Base-by-base conservation (phyloP, 192 early-diverging fungal genomes). In the Powellomyces hirtus region DNA sequence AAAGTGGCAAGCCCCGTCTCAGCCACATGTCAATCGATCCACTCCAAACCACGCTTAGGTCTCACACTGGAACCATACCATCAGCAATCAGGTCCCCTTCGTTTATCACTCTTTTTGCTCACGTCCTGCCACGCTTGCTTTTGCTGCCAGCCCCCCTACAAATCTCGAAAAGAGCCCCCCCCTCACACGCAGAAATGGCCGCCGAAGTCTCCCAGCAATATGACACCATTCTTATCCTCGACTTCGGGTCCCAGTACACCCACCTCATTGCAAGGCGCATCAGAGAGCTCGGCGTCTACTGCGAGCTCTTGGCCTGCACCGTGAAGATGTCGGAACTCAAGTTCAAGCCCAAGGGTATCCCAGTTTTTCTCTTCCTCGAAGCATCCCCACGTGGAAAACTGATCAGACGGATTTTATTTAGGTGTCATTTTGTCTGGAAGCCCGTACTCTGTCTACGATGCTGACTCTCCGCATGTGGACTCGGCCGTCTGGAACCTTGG, bases 211-310 rank as follows among this genome's bases (percentile, higher is more conserved):
- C 72, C n/a, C 62, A 73, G 65, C 64, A 67, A n/a, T 73, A 73
- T 34, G 94, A 98, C 75, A 96, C 94, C 65, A 89, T 98, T 80
- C 89, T 98, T 66, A 98, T 98, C 80, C 85, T 98, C 65, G 97
- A 99, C 84, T 97, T 97, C 88, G 97, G 97, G 68, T 96, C 94
- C 34, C 97, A 99, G 81, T 97, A 96, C 83, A 95, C 95, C 14
- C 95, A 99, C 75, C 86, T 99, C 72, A 96, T 99, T 79, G 92
- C 95, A 42, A 87, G 95, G 37, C 89, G 97, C 60, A 85, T 99
- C 72, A 88, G 97, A 73, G 95, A 97, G 77, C 87, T 92, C 71
- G 97, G 97, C 62, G 92, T 99, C 58, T 99, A 99, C 87, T 97
- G 94, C 84, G 97, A 99, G 84, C 86, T 99, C 64, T 82, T 93